Conservation (phyloP, 2,329 filamentous ascomycete genomes). For the Exophiala viscosa region DNA sequence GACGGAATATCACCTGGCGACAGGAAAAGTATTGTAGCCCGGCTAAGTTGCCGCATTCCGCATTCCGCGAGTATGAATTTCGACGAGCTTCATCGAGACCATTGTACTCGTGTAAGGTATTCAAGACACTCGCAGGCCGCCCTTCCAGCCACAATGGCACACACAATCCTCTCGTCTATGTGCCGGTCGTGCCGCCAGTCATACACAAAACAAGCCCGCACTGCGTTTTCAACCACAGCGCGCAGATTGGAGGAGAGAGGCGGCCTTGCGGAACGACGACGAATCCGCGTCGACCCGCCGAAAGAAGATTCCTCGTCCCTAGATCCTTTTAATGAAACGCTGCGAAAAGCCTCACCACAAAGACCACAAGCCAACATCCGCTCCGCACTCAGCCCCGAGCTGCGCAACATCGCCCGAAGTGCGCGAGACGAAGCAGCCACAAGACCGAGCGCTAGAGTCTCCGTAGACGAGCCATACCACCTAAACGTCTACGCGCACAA, state of each 20-base stretch:
- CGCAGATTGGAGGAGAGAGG: neutral
- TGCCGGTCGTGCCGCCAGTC: conserved; percentile 22
- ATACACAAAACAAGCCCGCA: conserved; percentile 9
- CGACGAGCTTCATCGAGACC: neutral
- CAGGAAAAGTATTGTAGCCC: conserved; percentile 13
- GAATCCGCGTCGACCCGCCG: conserved; percentile 8
- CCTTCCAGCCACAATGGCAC: conserved; percentile 15
- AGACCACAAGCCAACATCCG: neutral
- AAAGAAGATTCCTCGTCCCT: neutral
- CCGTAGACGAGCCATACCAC: conserved; percentile 64
- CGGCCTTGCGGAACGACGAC: conserved; percentile 11
- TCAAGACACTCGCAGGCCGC: neutral
- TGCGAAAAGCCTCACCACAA: conserved; percentile 1
- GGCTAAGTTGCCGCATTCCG: conserved; percentile 10
- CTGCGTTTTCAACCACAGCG: conserved; percentile 8
- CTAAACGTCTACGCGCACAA: conserved; percentile 82
- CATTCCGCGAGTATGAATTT: neutral
- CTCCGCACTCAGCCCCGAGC: conserved; percentile 1
- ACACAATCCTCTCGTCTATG: conserved; percentile 18
- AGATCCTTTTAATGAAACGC: conserved; percentile 8
- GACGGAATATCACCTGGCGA: neutral
- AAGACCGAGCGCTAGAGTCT: conserved; percentile 8
- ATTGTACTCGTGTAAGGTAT: neutral
- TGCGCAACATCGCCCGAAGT: conserved; percentile 11
- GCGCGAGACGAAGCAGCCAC: conserved; percentile 18